A percentile compares a stretch with the other conserved stretches of the same genome.
Conservation (phyloP, 768 basidiomycete genomes). For the Bullera alba region DNA sequence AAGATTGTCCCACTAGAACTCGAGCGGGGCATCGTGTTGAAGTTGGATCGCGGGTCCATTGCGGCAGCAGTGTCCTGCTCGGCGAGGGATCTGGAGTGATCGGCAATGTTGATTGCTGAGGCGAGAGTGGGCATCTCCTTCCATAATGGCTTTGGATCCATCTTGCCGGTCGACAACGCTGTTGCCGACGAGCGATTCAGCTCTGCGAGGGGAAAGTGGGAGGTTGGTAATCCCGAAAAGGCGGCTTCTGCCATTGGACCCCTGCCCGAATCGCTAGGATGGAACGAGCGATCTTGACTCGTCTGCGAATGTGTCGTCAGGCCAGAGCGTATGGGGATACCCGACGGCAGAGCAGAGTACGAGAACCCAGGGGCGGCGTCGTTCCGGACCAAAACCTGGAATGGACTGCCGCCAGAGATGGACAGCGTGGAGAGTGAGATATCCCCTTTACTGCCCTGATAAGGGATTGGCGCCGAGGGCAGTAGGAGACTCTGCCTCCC, state of each 20-base stretch:
- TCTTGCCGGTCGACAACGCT: neutral
- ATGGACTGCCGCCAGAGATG: neutral
- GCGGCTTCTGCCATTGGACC: neutral
- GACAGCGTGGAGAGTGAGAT: neutral
- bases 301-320: too few relatives aligned
- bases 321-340: too few relatives aligned
- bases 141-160: neutral
- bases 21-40: neutral
- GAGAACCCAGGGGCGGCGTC: too few relatives aligned
- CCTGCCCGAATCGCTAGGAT: neutral
- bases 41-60: neutral
- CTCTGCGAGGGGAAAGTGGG: neutral
- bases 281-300: neutral
- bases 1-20: neutral
- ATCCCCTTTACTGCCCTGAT: neutral
- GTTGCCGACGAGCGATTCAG: neutral
- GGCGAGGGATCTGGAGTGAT: neutral
- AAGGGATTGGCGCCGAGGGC: conserved; percentile 6
- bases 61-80: neutral
- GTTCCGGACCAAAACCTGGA: neutral
- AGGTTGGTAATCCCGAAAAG: neutral
- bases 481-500: neutral
- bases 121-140: conserved; percentile 17
- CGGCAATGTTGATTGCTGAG: conserved; percentile 15
- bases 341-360: too few relatives aligned